phyloP scores from a whole-genome alignment of 73 alveolate genomes.

The Breviolum minutum region DNA sequence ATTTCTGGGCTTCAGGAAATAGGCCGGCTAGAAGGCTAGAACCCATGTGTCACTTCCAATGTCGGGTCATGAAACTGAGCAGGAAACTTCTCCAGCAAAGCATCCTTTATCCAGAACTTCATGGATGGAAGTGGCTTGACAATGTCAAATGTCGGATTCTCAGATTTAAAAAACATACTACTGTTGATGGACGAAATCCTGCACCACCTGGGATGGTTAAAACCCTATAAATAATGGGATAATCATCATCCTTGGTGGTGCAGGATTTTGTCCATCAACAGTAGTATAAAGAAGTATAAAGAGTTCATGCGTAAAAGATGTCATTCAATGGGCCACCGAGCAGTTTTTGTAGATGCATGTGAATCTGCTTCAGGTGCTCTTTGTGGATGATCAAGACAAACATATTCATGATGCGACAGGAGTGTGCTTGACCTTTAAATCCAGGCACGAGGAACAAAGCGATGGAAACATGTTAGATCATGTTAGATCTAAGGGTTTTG shows the following conservation, averaged over 20 bases:
- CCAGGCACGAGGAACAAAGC: neutral
- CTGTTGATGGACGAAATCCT: no score
- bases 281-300: neutral
- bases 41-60: no score
- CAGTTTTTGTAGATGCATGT: neutral
- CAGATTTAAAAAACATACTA: neutral
- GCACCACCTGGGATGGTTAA: no score
- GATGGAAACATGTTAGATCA: neutral
- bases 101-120: slow-evolving; percentile 28
- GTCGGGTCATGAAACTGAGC: neutral
- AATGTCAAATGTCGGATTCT: neutral
- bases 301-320: neutral
- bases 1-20: slow-evolving; percentile 54
- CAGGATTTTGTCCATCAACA: no score
- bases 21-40: slow-evolving; percentile 4
- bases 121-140: neutral
- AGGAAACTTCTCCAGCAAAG: slow-evolving; percentile 42
- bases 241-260: no score
- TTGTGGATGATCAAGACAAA: slow-evolving; percentile 72
- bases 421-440: slow-evolving; percentile 31
- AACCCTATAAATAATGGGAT: no score
- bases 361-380: neutral
- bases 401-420: slow-evolving; percentile 13
- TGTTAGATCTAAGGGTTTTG: no score
- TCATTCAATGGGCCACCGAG: neutral